Base-by-base conservation (phyloP, 169 alveolate species). In the Babesia divergens region DNA sequence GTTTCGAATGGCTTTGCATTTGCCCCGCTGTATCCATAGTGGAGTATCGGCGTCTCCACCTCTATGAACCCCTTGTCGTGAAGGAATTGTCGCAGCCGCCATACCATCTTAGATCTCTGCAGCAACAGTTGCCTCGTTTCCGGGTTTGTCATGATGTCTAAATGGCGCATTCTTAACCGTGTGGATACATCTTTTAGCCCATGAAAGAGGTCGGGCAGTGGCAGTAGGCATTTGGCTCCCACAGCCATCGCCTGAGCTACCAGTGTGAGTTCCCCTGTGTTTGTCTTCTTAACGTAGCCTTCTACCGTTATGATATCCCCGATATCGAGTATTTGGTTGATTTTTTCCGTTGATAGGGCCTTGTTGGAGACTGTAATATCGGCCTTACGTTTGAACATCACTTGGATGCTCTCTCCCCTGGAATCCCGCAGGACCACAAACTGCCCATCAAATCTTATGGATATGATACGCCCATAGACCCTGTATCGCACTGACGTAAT, bases 11-110 rank as follows among this genome's bases (percentile, higher is more conserved):
- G 99, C 76, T 89, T 92, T 4, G 99, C 99, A 29, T 96, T 85
- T 0, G 98, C 97, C n/a, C 96, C 87, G 24, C 52, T 52, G 56
- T 53, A 34, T n/a, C 28, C 92, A 91, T 94, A 91, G 74, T 96
- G 94, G 97, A 98, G 93, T 94, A 94, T 95, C 24, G 99, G 99
- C 43, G 99, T 98, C 90, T 98, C 99, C 24, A 96, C 99, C 85
- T 98, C 99, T 20, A 95, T 40, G 85, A 96, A 97, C 4, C 97
- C 99, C 31, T 94, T 86, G 44, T 89, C 92, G 65, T 91, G 95
- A 69, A 98, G 90, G 83, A 86, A 89, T 40, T 49, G 79, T 56
- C 99, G 91, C 37, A 95, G 65, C 70, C 66, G 83, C 66, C 83
- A 74, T 38, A 94, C 86, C 29, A 95, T 90, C 65, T 85, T 83